phyloP scores from a whole-genome alignment of 2,329 filamentous ascomycete species.

The Cercospora nicotianae region DNA sequence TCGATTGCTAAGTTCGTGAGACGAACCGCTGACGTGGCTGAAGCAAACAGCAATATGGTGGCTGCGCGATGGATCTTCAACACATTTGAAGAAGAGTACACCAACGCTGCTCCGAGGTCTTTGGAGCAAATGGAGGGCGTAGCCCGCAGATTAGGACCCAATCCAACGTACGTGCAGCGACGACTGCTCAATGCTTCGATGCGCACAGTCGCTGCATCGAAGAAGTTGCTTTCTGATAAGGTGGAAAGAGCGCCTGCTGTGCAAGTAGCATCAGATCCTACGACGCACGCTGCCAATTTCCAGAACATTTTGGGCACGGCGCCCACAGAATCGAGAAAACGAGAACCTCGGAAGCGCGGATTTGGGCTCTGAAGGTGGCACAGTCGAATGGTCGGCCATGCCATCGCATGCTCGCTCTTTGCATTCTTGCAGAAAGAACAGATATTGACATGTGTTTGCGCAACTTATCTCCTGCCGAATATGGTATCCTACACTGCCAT shows the following conservation, averaged over 20 bases:
- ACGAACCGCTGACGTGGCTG: background rate
- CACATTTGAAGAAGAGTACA: background rate
- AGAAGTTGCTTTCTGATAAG: background rate
- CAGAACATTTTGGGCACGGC: background rate
- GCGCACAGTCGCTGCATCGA: background rate
- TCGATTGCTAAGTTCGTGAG: background rate
- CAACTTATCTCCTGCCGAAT: background rate
- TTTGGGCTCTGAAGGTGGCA: background rate
- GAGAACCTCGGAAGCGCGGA: background rate
- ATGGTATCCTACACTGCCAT: background rate
- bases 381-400: background rate
- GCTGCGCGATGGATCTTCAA: background rate
- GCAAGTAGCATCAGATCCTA: background rate
- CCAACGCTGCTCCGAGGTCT: background rate
- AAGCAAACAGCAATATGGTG: background rate
- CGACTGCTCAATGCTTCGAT: background rate
- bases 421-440: too few species aligned
- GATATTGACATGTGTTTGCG: too few species aligned
- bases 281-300: background rate
- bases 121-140: background rate
- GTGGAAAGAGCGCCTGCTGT: background rate
- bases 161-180: background rate
- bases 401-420: background rate
- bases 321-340: background rate
- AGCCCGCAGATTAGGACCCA: fast-evolving